These are phyloP conservation scores for Papiliotrema terrestris DNA, from an alignment of 1,284 basidiomycete genomes.

Conservation along the genomic window DNA sequence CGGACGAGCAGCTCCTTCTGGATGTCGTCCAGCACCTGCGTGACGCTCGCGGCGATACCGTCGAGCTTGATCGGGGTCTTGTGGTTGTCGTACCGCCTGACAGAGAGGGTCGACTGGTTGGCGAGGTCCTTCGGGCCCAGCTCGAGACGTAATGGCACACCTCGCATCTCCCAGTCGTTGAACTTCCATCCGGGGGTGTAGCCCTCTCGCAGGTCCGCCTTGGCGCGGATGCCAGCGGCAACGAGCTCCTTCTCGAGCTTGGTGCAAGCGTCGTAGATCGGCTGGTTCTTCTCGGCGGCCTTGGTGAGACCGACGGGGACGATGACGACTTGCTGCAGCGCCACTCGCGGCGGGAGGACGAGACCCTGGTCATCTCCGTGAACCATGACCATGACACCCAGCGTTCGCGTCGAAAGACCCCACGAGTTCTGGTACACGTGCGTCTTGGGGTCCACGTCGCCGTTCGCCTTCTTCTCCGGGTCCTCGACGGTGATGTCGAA, in stretches of 20 bases:
- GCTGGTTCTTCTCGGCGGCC: conserved; percentile 55
- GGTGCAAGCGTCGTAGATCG: conserved; percentile 74
- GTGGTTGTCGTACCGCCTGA: conserved; percentile 80
- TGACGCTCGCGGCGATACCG: conserved; percentile 60
- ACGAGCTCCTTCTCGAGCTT: conserved; percentile 68
- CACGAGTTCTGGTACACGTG: conserved; percentile 98
- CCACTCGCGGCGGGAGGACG: conserved; percentile 91
- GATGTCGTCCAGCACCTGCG: conserved; percentile 74
- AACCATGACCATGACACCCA: conserved; percentile 99
- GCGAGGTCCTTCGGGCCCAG: conserved; percentile 90
- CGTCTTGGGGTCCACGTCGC: conserved; percentile 54
- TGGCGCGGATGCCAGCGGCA: conserved; percentile 74
- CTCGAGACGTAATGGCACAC: conserved; percentile 94
- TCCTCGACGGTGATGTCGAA: conserved; percentile 98
- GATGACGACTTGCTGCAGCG: conserved; percentile 85
- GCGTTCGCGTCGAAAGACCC: conserved; percentile 93
- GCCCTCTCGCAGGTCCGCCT: conserved; percentile 87
- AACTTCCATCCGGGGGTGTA: conserved; percentile 99
- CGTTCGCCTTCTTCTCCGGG: conserved; percentile 55
- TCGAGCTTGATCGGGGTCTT: conserved; percentile 72
- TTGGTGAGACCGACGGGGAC: conserved; percentile 86
- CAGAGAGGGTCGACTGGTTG: conserved; percentile 75
- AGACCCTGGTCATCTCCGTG: conserved; percentile 98
- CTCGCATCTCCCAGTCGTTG: conserved; percentile 99
- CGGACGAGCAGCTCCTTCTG: conserved; percentile 83